phyloP scores from a whole-genome alignment of 2,329 filamentous ascomycete genomes.

The Camillea tinctor region DNA sequence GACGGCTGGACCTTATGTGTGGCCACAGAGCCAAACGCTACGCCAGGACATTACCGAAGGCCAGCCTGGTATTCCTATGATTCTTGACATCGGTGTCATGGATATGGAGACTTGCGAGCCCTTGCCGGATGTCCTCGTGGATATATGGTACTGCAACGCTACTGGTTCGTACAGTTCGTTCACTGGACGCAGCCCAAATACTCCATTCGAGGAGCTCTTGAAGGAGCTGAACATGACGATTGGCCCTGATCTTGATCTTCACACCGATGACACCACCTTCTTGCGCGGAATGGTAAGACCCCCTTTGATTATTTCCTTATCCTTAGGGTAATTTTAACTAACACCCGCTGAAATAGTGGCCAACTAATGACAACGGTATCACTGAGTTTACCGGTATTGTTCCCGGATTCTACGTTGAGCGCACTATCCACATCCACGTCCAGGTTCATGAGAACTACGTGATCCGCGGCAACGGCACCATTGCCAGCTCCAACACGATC shows the following conservation, averaged over 20 bases:
- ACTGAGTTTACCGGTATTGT: conserved; percentile 27
- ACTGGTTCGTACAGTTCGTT: conserved; percentile 31
- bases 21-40: conserved; percentile 30
- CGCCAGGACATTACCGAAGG: conserved; percentile 33
- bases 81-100: conserved; percentile 34
- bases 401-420: conserved; percentile 24
- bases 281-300: conserved; percentile 24
- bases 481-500: conserved; percentile 13
- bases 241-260: conserved; percentile 19
- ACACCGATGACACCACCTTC: conserved; percentile 31
- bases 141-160: conserved; percentile 36
- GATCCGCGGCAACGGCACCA: conserved; percentile 17
- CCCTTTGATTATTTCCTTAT: background rate
- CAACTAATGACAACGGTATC: conserved; percentile 26
- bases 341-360: conserved; percentile 14
- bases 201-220: conserved; percentile 28
- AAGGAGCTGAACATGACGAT: conserved; percentile 28
- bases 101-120: conserved; percentile 33
- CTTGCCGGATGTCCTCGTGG: conserved; percentile 29
- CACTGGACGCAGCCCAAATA: conserved; percentile 31
- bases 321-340: background rate
- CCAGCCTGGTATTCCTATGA: conserved; percentile 32
- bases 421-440: conserved; percentile 23
- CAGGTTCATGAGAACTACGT: conserved; percentile 19
- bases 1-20: conserved; percentile 15